A percentile compares a stretch with the other conserved stretches of the same genome.
Conservation (phyloP, 331 rosid genomes). For the Quercus lobata region DNA sequence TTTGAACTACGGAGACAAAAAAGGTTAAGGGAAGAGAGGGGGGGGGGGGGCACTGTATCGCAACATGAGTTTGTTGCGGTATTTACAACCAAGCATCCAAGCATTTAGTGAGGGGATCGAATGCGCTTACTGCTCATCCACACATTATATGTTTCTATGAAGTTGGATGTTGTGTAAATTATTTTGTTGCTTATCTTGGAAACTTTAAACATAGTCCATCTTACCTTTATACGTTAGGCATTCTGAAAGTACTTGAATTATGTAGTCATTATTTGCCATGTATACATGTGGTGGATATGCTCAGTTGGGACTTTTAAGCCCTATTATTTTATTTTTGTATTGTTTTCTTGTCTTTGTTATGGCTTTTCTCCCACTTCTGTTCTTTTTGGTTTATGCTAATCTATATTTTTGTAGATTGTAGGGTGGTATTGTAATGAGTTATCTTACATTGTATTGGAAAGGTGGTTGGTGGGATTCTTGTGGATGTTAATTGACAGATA, state of each 20-base stretch:
- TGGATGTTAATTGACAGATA: conserved; percentile 10
- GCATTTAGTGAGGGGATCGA: neutral
- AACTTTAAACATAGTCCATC: neutral
- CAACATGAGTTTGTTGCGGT: neutral
- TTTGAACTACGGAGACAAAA: neutral
- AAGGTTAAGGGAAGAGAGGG: no score
- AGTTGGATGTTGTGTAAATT: neutral
- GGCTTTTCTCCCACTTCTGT: neutral
- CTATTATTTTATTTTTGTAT: neutral
- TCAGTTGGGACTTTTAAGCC: neutral
- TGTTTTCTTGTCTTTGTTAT: neutral
- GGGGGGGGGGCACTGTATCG: no score
- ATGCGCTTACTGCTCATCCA: neutral
- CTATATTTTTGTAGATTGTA: neutral
- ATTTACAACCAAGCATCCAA: neutral
- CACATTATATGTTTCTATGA: neutral
- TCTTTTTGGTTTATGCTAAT: neutral
- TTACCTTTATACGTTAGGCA: neutral
- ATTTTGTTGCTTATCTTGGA: neutral
- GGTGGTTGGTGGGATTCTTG: neutral
- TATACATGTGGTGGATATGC: neutral
- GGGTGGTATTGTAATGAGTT: neutral
- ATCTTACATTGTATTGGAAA: neutral
- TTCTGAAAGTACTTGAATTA: neutral
- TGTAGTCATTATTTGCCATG: neutral